Percentiles rank a stretch among this genome's conserved stretches.
Conservation (phyloP, 768 basidiomycete species). For the Auricularia sp. region DNA sequence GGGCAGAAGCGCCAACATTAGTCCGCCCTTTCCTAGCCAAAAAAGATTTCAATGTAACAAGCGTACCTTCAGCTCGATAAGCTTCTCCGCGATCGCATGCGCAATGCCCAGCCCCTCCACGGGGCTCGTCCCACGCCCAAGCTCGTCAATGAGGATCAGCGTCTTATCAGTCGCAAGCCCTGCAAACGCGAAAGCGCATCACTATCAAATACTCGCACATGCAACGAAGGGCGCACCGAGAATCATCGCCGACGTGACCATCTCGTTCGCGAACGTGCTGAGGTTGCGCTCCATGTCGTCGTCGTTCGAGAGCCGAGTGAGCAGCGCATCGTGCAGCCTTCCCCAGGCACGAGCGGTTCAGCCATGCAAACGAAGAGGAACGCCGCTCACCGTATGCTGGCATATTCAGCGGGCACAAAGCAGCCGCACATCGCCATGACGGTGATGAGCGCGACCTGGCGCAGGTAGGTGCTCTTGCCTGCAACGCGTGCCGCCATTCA, state of each 20-base stretch:
- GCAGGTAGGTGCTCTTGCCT: conserved; percentile 91
- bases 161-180: conserved; percentile 61
- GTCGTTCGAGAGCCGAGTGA: conserved; percentile 87
- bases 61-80: conserved; percentile 59
- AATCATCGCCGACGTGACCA: conserved; percentile 88
- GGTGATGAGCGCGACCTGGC: conserved; percentile 73
- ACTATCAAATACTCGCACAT: neutral
- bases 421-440: conserved; percentile 86
- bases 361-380: neutral
- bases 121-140: conserved; percentile 86
- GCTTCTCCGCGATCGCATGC: conserved; percentile 72
- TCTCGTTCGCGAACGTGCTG: conserved; percentile 93
- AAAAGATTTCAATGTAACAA: neutral
- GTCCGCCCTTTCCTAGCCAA: neutral
- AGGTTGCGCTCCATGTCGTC: conserved; percentile 83
- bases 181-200: conserved; percentile 14
- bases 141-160: conserved; percentile 83
- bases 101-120: conserved; percentile 73
- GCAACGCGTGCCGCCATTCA: neutral
- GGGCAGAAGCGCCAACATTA: neutral
- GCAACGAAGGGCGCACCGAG: conserved; percentile 41
- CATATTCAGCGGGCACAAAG: conserved; percentile 90
- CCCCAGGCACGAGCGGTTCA: neutral
- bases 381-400: conserved; percentile 58
- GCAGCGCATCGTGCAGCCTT: conserved; percentile 72